Conservation (phyloP, 345 rosid species). For the Hibiscus mutabilis region DNA sequence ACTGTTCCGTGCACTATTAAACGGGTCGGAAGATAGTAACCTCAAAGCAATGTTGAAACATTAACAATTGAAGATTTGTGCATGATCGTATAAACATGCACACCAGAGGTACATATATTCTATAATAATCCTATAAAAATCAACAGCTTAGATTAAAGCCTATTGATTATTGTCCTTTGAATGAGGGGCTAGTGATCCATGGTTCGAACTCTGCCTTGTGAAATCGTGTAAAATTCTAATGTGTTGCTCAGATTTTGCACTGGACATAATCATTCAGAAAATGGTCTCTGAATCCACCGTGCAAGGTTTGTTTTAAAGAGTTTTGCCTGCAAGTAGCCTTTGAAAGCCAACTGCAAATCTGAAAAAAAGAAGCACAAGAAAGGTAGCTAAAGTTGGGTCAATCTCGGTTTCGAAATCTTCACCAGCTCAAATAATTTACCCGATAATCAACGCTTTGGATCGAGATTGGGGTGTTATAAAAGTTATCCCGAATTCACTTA, state of each 20-base stretch:
- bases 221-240: too few relatives aligned
- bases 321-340: conserved; percentile 31
- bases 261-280: too few relatives aligned
- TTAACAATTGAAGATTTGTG: background rate
- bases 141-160: background rate
- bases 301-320: background rate
- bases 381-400: background rate
- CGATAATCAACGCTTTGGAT: conserved; percentile 44
- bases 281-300: background rate
- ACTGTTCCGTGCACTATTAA: background rate
- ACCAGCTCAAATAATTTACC: conserved; percentile 36
- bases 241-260: too few relatives aligned
- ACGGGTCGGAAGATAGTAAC: background rate
- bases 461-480: too few relatives aligned
- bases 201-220: too few relatives aligned
- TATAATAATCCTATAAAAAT: too few relatives aligned
- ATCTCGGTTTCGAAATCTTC: background rate
- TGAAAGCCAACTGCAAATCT: conserved; percentile 46
- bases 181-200: background rate
- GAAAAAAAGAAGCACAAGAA: conserved; percentile 11
- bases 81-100: background rate
- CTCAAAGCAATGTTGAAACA: background rate
- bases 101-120: background rate
- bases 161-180: background rate
- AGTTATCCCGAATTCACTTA: too few relatives aligned